Evolutionary conservation across 2,329 filamentous ascomycete genomes (phyloP), one percentile per base, ranked within the genome.

Genomic region (Pleoardoris graminearum): DNA sequence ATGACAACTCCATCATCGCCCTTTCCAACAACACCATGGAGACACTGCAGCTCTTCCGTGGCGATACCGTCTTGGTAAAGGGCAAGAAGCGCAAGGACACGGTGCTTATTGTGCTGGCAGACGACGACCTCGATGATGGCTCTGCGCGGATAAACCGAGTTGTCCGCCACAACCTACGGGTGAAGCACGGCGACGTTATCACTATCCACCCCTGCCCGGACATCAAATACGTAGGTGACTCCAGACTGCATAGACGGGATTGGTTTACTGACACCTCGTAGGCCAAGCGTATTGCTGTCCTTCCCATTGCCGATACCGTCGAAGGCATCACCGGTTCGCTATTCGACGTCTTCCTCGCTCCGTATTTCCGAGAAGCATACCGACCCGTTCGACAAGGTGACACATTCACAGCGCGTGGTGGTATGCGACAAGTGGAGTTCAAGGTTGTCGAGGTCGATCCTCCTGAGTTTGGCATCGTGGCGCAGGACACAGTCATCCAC

Each of bases 71-170:
- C 49, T 83, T 97, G 54, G 93, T 99, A 51, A 96, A 96, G 80
- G 94, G 94, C 77, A 99, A 99, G 87, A 99, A 97, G 89, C 86
- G 94, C 78, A 97, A 97, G 84, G 94, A 99, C 73, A 99, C 94
- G 3, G 94, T 97, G 55, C 82, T 99, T 72, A 97, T 99, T 70
- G 95, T 99, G 54, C 84, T 99, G 55, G 92, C 92, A 59, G 94
- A 99, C 75, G 94, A 99, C 70, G 94, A 99, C 60, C 87, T 99
- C 50, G 94, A 99, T 80, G 94, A 99, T 72, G 94, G 94, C 65
- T 96, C 89, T 68, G 94, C 90, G 66, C 89, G 94, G 71, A 94
- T 99, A 82, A 99, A 99, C 84, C 90, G 95, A 76, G 94, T 97
- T 59, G 92, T 97, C 70, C 89, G 94, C 75, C 94, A 97, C 83